Conservation (phyloP, 2,329 filamentous ascomycete species). For the Penicillium decumbens region DNA sequence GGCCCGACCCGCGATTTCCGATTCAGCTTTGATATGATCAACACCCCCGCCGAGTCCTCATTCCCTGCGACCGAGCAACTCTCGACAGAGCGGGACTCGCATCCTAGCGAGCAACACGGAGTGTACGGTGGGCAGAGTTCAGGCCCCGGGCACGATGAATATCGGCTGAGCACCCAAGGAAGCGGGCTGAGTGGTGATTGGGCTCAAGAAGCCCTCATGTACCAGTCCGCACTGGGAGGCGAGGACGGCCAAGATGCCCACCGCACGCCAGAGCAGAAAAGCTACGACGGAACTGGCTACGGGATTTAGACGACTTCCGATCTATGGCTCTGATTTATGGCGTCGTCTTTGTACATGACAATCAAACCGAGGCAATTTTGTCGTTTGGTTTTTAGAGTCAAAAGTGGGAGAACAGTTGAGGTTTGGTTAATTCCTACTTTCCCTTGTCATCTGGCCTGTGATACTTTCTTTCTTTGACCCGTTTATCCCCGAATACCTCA, state of each 20-base stretch:
- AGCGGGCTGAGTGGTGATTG: slow-evolving; percentile 32
- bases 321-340: background rate
- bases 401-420: background rate
- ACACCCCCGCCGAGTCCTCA: slow-evolving; percentile 9
- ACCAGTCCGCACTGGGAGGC: slow-evolving; percentile 29
- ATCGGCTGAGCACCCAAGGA: slow-evolving; percentile 19
- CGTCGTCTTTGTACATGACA: slow-evolving; percentile 8
- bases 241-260: slow-evolving; percentile 22
- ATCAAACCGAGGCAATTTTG: background rate
- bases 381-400: background rate
- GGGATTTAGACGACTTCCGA: background rate
- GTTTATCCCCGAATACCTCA: slow-evolving; percentile 3
- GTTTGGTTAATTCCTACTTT: background rate
- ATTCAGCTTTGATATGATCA: slow-evolving; percentile 31
- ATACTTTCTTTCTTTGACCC: background rate
- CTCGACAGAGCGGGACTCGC: slow-evolving; percentile 25
- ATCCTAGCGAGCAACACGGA: slow-evolving; percentile 29
- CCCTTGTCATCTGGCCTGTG: background rate
- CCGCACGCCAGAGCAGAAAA: slow-evolving; percentile 20
- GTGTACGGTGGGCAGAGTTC: slow-evolving; percentile 19
- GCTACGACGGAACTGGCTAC: slow-evolving; percentile 29
- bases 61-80: slow-evolving; percentile 4
- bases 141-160: slow-evolving; percentile 16
- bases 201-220: slow-evolving; percentile 41
- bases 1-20: slow-evolving; percentile 24